Evolutionary conservation across 768 basidiomycete genomes (phyloP).

Genomic region (Auricularia sp.): DNA sequence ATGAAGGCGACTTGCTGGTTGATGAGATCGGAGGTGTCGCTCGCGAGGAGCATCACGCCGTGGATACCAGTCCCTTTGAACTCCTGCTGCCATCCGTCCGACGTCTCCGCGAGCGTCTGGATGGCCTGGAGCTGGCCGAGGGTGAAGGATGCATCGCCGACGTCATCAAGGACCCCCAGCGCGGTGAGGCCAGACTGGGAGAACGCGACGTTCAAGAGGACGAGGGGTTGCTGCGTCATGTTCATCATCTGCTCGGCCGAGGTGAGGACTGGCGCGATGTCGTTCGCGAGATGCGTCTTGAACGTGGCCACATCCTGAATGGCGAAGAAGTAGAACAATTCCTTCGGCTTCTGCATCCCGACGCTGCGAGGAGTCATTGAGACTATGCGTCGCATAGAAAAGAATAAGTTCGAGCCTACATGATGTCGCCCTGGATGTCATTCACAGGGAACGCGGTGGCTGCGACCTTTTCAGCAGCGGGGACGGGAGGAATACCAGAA

Average conservation of each 20-base stretch:
- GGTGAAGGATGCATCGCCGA: constrained; percentile 12
- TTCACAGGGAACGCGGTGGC: background rate
- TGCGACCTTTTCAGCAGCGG: background rate
- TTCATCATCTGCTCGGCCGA: constrained; percentile 5
- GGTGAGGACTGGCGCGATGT: constrained; percentile 4
- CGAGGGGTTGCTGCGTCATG: constrained; percentile 10
- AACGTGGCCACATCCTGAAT: constrained; percentile 5
- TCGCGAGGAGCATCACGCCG: constrained; percentile 16
- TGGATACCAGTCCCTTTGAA: constrained; percentile 15
- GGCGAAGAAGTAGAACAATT: constrained; percentile 2
- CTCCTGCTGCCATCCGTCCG: constrained; percentile 11
- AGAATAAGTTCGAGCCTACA: background rate
- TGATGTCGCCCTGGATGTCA: constrained; percentile 10
- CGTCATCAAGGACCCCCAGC: constrained; percentile 14
- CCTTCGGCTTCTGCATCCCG: background rate
- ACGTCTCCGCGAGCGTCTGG: constrained; percentile 11
- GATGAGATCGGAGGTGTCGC: constrained; percentile 8
- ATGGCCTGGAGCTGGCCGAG: constrained; percentile 14
- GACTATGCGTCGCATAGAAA: background rate
- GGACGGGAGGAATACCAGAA: background rate
- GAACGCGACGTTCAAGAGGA: constrained; percentile 16
- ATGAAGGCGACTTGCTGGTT: constrained; percentile 5
- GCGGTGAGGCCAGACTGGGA: constrained; percentile 12
- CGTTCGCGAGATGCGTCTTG: background rate
- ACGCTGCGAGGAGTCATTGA: background rate